phyloP scores from a whole-genome alignment of 2,329 filamentous ascomycete genomes.

The Alternaria viburni region DNA sequence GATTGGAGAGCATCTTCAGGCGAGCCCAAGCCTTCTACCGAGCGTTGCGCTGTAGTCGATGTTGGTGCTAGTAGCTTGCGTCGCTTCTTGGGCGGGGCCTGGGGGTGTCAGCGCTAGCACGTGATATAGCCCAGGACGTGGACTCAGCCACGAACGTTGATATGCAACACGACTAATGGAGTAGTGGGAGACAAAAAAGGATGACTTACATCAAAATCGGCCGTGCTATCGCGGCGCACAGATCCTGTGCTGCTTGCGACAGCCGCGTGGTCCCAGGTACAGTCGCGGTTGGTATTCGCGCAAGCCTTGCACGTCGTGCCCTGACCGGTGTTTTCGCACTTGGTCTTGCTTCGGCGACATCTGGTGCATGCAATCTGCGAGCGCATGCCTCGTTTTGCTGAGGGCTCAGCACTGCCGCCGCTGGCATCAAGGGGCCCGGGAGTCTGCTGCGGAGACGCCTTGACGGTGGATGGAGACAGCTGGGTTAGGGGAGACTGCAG shows the following conservation, averaged over 20 bases:
- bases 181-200: background rate
- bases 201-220: conserved; percentile 31
- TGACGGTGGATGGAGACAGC: conserved; percentile 36
- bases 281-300: conserved; percentile 73
- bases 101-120: background rate
- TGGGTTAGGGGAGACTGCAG: conserved; percentile 28
- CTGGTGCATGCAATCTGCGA: conserved; percentile 80
- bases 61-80: conserved; percentile 50
- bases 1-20: conserved; percentile 67
- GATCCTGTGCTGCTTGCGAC: conserved; percentile 33
- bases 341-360: conserved; percentile 83
- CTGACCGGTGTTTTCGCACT: conserved; percentile 80
- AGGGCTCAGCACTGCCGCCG: conserved; percentile 26
- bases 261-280: conserved; percentile 69
- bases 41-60: conserved; percentile 26
- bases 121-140: background rate
- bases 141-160: background rate
- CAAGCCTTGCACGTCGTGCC: conserved; percentile 77
- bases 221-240: conserved; percentile 50
- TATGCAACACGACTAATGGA: background rate
- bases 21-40: conserved; percentile 53
- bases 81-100: conserved; percentile 30
- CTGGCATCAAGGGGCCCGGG: conserved; percentile 30
- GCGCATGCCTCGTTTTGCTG: conserved; percentile 61
- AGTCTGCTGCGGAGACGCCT: conserved; percentile 37